Percentiles rank a stretch among this genome's conserved stretches.
Conservation (phyloP, 73 alveolate species). For the Durusdinium trenchii region DNA sequence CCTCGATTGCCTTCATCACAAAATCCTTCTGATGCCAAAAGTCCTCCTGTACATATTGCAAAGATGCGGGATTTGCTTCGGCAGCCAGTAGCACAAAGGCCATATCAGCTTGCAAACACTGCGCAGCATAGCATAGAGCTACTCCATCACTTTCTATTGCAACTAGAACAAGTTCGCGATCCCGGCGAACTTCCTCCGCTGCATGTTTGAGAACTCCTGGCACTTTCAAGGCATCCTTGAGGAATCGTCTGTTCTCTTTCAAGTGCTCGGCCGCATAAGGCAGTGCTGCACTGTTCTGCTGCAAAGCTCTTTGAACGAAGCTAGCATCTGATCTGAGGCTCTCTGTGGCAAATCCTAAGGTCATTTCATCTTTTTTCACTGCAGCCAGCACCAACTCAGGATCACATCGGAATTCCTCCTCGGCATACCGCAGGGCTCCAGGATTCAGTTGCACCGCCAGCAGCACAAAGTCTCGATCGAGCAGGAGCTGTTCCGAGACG, state of each 20-base stretch:
- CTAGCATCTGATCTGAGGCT: conserved; percentile 46
- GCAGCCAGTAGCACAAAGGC: conserved; percentile 83
- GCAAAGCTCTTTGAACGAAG: conserved; percentile 76
- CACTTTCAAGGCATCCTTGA: conserved; percentile 11
- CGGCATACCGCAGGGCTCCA: conserved; percentile 78
- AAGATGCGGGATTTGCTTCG: conserved; percentile 43
- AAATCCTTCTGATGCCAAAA: conserved; percentile 80
- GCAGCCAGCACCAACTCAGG: conserved; percentile 88
- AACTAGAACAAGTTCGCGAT: conserved; percentile 29
- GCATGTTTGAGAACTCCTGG: conserved; percentile 72
- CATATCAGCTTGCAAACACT: conserved; percentile 47
- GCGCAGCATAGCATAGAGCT: conserved; percentile 71
- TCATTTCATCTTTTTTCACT: conserved; percentile 40
- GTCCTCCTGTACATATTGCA: conserved; percentile 67
- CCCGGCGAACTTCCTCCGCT: conserved; percentile 81
- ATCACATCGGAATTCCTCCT: conserved; percentile 84
- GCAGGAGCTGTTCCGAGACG: conserved; percentile 77
- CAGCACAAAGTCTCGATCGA: conserved; percentile 79
- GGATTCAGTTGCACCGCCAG: conserved; percentile 48
- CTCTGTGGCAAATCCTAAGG: conserved; percentile 84
- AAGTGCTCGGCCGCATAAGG: conserved; percentile 72
- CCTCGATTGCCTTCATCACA: conserved; percentile 84
- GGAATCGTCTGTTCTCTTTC: conserved; percentile 46
- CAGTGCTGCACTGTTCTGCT: conserved; percentile 77
- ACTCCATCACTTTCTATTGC: conserved; percentile 57